Base-by-base conservation (phyloP, 192 early-diverging fungal genomes). In the Glomus cerebriforme region DNA sequence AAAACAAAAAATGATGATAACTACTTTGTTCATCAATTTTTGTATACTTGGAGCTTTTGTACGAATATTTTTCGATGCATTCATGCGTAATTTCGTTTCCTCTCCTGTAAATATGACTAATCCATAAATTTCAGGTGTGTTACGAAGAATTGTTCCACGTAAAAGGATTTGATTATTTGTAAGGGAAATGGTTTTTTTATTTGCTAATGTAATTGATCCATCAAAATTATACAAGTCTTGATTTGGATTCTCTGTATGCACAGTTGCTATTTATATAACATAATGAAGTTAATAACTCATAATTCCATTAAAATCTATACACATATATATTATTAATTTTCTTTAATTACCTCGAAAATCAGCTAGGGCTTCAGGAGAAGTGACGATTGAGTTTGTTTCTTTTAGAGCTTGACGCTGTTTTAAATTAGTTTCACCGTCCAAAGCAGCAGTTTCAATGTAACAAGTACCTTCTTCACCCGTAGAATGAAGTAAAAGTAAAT, bases 371-470 rank as follows among this genome's bases (percentile, higher is more conserved):
- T 88, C 85, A 24, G 84, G 82, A 43, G 88, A 78, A 15, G 37
- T 45, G 65, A 89, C 80, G 37, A 74, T 75, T 43, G 86, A 86
- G 19, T 89, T 89, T 27, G 89, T 94, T 13, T 77, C 85, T 54
- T 86, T 87, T 66, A 94, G 82, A 15, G 92, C 91, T 79, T 94
- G 92, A 75, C 90, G 84, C 81, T 94, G 93, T 86, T 96, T 96
- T 43, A 96, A 85, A 86, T 95, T 96, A 19, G 95, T 95, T 77
- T 96, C 95, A 47, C 95, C 95, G 81, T 96, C 95, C 70, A 96
- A 85, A 17, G 93, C 90, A 0, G 95, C 91, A 0, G 95, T 96
- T 81, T 96, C 95, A 39, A 96, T 91, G 87, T 90, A 96, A 73
- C 93, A 95, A 34, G 87, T 87, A 35, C 92, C 94, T 66, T 96